These are phyloP conservation scores for Alternaria panax DNA, from an alignment of 2,329 filamentous ascomycete genomes.

Conservation along the genomic window DNA sequence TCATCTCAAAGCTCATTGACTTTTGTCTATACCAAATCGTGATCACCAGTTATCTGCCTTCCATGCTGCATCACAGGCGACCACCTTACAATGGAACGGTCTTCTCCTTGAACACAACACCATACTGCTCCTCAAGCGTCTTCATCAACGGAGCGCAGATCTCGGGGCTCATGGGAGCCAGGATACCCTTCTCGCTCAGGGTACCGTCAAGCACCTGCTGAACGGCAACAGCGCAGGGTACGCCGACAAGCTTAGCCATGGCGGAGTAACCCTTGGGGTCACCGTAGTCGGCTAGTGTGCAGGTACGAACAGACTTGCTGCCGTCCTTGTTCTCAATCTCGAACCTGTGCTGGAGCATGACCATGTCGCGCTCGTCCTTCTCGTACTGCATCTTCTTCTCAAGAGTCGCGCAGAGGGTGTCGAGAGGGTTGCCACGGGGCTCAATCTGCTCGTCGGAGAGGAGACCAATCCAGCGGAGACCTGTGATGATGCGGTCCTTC, in stretches of 20 bases:
- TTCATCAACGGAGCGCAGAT: constrained; percentile 77
- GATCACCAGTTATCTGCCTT: neutral
- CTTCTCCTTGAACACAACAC: constrained; percentile 77
- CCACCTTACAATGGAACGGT: constrained; percentile 46
- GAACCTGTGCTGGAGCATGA: constrained; percentile 82
- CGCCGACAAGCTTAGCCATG: constrained; percentile 84
- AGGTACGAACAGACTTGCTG: constrained; percentile 76
- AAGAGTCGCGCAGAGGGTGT: constrained; percentile 87
- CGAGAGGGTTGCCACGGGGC: constrained; percentile 79
- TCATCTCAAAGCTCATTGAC: neutral
- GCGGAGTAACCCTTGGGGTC: constrained; percentile 78
- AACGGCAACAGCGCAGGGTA: constrained; percentile 77
- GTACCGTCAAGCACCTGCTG: constrained; percentile 79
- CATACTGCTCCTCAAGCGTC: constrained; percentile 79
- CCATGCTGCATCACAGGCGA: neutral
- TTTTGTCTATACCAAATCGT: constrained; percentile 8
- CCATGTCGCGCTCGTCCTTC: constrained; percentile 82
- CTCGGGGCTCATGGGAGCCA: constrained; percentile 77
- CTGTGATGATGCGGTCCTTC: constrained; percentile 72
- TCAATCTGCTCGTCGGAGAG: constrained; percentile 74
- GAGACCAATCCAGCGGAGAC: constrained; percentile 74
- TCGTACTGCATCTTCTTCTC: constrained; percentile 93
- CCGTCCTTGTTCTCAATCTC: constrained; percentile 84
- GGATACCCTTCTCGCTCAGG: constrained; percentile 73
- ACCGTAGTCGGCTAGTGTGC: constrained; percentile 84